These are phyloP conservation scores for Ustilago vetiveriae DNA, from an alignment of 1,284 basidiomycete species.

Conservation along the genomic window DNA sequence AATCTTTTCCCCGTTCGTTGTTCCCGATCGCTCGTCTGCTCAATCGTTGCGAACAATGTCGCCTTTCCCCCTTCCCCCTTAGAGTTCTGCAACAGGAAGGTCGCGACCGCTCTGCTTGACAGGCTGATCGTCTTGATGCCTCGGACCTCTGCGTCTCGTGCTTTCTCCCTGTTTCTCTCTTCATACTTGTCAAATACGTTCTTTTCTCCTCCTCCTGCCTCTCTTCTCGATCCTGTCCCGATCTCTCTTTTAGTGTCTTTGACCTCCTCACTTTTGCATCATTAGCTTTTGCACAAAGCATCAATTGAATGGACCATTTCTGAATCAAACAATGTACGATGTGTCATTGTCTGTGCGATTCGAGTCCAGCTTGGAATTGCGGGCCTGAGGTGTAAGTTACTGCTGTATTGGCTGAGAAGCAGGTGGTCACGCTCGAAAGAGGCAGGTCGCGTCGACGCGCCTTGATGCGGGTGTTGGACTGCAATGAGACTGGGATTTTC, in stretches of 20 bases:
- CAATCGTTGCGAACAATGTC: slow-evolving; percentile 17
- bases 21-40: slow-evolving; percentile 6
- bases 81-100: slow-evolving; percentile 36
- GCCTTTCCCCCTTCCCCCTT: slow-evolving; percentile 8
- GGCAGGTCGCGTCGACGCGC: slow-evolving; percentile 33
- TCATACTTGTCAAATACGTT: slow-evolving; percentile 26
- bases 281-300: slow-evolving; percentile 42
- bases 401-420: too few relatives aligned
- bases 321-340: background rate
- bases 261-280: slow-evolving; percentile 28
- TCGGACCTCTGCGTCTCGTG: slow-evolving; percentile 4
- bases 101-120: slow-evolving; percentile 8
- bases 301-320: slow-evolving; percentile 44
- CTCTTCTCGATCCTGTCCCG: slow-evolving; percentile 1
- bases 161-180: background rate
- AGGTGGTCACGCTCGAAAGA: slow-evolving; percentile 12
- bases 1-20: slow-evolving; percentile 5
- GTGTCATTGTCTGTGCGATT: too few relatives aligned
- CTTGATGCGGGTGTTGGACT: background rate
- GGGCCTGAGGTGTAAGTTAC: too few relatives aligned
- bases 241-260: slow-evolving; percentile 1
- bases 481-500: too few relatives aligned
- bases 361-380: background rate
- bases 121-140: background rate
- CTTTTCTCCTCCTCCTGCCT: slow-evolving; percentile 7